Evolutionary conservation across 2,329 filamentous ascomycete species (phyloP).

Genomic region (Colletotrichum spaethianum): DNA sequence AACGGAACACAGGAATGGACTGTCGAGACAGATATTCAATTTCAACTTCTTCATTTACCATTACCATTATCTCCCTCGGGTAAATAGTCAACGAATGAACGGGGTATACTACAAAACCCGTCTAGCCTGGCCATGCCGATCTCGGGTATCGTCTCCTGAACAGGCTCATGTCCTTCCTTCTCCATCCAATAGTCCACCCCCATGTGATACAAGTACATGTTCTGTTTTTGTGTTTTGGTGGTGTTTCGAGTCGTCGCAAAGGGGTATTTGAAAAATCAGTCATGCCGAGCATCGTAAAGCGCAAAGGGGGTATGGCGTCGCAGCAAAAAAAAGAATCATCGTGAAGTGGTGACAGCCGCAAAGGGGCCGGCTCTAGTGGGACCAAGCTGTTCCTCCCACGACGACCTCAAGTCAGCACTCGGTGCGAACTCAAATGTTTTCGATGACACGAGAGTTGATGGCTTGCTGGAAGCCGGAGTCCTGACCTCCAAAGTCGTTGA

Average conservation of each 20-base stretch:
- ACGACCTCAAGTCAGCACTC: slow-evolving; percentile 41
- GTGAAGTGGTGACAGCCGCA: slow-evolving; percentile 13
- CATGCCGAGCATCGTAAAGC: slow-evolving; percentile 28
- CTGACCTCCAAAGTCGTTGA: slow-evolving; percentile 66
- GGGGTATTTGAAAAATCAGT: slow-evolving; percentile 37
- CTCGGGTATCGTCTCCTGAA: slow-evolving; percentile 30
- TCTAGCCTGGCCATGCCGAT: slow-evolving; percentile 26
- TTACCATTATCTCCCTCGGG: slow-evolving; percentile 17
- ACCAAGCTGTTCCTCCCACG: slow-evolving; percentile 40
- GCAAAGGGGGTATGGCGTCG: slow-evolving; percentile 13
- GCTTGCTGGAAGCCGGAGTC: slow-evolving; percentile 81
- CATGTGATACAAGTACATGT: slow-evolving; percentile 26
- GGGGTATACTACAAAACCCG: slow-evolving; percentile 26
- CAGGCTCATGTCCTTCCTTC: slow-evolving; percentile 3
- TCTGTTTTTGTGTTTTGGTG: background rate
- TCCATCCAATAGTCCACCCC: background rate
- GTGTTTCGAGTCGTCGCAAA: slow-evolving; percentile 5
- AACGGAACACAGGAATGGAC: background rate
- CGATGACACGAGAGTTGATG: slow-evolving; percentile 84
- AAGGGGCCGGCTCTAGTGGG: slow-evolving; percentile 28
- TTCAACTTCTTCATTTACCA: slow-evolving; percentile 1
- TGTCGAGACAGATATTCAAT: background rate
- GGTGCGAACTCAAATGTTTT: slow-evolving; percentile 78
- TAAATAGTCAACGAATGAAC: slow-evolving; percentile 13
- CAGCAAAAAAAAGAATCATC: slow-evolving; percentile 1